Evolutionary conservation across 2,329 filamentous ascomycete species (phyloP).

Genomic region (Akanthomyces lecanii): DNA sequence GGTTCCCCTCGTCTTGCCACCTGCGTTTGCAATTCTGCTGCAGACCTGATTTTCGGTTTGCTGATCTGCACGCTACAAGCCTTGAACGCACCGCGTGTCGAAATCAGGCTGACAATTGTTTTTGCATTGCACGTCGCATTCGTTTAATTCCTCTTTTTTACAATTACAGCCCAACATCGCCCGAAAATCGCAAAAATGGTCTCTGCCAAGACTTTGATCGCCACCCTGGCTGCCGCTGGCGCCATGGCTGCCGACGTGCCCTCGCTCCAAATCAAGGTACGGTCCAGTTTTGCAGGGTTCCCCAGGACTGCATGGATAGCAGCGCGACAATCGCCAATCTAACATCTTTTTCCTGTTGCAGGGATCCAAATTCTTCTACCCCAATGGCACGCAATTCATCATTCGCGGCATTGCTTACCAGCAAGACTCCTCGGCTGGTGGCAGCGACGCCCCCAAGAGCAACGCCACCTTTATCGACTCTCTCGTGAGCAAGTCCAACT

Average conservation of each 20-base stretch:
- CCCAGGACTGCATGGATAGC: not conserved
- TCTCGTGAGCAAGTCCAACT: conserved; percentile 65
- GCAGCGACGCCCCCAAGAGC: conserved; percentile 37
- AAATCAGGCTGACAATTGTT: not conserved
- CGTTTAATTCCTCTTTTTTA: conserved; percentile 21
- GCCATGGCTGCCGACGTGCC: conserved; percentile 43
- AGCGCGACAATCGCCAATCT: not conserved
- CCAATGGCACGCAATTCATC: conserved; percentile 65
- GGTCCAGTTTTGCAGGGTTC: conserved; percentile 14
- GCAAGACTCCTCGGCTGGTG: conserved; percentile 62
- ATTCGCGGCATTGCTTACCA: conserved; percentile 96
- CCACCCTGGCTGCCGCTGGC: conserved; percentile 39
- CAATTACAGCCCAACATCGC: not conserved
- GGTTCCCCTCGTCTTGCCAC: not conserved
- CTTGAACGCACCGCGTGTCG: not conserved
- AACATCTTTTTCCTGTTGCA: conserved; percentile 29
- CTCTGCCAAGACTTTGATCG: conserved; percentile 27
- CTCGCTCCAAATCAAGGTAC: conserved; percentile 67
- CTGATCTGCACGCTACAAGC: not conserved
- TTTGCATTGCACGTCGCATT: not conserved
- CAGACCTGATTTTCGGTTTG: not conserved
- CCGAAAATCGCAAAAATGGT: conserved; percentile 4
- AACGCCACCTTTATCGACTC: conserved; percentile 67
- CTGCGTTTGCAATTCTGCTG: not conserved
- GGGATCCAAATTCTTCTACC: conserved; percentile 86